Percentiles rank a stretch among this genome's conserved stretches.
Evolutionary conservation across 805 yeast species (phyloP).

Genomic region (Saccharomyces kudriavzevii): DNA sequence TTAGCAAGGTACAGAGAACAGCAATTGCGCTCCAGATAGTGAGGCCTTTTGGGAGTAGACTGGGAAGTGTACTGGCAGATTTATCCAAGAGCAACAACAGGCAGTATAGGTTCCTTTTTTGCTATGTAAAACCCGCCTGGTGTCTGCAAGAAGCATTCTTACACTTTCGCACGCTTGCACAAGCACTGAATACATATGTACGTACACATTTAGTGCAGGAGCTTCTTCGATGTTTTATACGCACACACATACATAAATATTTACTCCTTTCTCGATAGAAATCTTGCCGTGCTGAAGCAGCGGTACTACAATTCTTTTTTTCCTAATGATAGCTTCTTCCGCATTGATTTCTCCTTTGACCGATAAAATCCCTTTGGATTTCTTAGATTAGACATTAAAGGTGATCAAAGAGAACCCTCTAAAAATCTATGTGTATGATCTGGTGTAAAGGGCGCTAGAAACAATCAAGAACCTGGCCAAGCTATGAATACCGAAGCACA

Average conservation of each 20-base stretch:
- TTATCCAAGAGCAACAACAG: background rate
- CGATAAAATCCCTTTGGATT: background rate
- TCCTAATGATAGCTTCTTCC: background rate
- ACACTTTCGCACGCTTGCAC: too few species aligned
- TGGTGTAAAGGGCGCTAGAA: background rate
- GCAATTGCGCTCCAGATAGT: background rate
- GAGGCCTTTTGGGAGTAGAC: background rate
- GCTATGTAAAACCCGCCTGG: background rate
- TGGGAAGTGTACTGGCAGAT: background rate
- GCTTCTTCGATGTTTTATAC: background rate
- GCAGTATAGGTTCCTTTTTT: background rate
- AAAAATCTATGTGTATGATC: background rate
- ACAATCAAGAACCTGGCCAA: background rate
- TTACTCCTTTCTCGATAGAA: background rate
- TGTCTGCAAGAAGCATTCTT: background rate
- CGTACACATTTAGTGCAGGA: background rate
- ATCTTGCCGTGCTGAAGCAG: background rate
- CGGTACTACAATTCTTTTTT: background rate
- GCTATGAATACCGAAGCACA: background rate
- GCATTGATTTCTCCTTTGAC: background rate
- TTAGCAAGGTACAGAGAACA: background rate
- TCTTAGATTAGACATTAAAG: background rate
- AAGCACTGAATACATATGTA: too few species aligned
- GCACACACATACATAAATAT: background rate
- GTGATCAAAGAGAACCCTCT: background rate